phyloP scores from a whole-genome alignment of 192 early-diverging fungal genomes.

The Umbelopsis isabellina region DNA sequence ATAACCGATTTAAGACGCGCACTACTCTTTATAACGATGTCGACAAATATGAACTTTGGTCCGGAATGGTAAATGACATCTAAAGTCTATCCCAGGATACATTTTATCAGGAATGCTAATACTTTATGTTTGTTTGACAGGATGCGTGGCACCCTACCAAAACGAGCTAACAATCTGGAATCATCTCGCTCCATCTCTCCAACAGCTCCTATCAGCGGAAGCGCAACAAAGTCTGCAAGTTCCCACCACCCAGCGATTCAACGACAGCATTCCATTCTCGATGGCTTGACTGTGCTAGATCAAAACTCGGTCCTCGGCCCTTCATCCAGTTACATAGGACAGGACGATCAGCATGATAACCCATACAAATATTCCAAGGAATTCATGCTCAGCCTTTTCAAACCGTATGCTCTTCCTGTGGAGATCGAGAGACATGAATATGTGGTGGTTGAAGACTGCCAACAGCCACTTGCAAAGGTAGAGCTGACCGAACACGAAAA shows the following conservation, averaged over 20 bases:
- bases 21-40: conserved; percentile 28
- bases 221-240: conserved; percentile 4
- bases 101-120: background rate
- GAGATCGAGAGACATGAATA: conserved; percentile 70
- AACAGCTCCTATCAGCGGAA: conserved; percentile 1
- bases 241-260: conserved; percentile 16
- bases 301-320: conserved; percentile 17
- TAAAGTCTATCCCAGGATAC: background rate
- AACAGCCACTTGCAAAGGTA: conserved; percentile 62
- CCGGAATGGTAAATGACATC: conserved; percentile 67
- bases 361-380: conserved; percentile 76
- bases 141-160: conserved; percentile 38
- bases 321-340: background rate
- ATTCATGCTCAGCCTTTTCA: conserved; percentile 73
- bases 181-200: conserved; percentile 24
- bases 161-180: conserved; percentile 17
- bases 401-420: conserved; percentile 51
- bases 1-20: background rate
- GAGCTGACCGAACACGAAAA: conserved; percentile 64
- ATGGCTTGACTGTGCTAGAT: conserved; percentile 20
- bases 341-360: conserved; percentile 35
- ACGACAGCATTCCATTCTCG: conserved; percentile 20
- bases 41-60: conserved; percentile 79
- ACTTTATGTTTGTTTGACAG: conserved; percentile 23
- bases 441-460: conserved; percentile 62